Evolutionary conservation across 257 asterid species (phyloP), one percentile per base, ranked within the genome.

Genomic region (Plantago ovata): DNA sequence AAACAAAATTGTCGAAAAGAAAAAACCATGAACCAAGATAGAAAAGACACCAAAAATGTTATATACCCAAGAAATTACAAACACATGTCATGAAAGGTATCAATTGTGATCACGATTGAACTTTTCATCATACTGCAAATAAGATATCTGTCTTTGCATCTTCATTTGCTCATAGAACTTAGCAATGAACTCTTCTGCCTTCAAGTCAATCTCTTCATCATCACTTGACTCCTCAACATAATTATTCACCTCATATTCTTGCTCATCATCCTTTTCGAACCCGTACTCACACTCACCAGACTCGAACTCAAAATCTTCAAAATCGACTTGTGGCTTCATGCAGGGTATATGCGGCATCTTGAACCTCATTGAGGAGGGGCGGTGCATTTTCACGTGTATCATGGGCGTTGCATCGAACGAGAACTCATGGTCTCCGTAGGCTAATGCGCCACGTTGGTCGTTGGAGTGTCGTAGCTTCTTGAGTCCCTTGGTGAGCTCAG

Each of bases 101-200:
- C n/a, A n/a, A n/a, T n/a, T n/a, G n/a, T 44, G 10, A 0, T 9
- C 7, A 10, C 49, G 6, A 44, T n/a, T 47, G 53, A 47, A 10
- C 53, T 11, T 44, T 6, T 44, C 20, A 55, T 20, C 46, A 36
- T 33, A 38, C 3, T 19, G 48, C 10, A 54, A 53, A 43, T 15
- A 7, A 4, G 39, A 55, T 0, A 15, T 61, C 43, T 72, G 74
- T 10, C 64, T 61, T 45, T 77, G 74, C 21, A 38, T 24, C 74
- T 60, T 77, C 60, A 85, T 83, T 43, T 85, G 85, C 57, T 81
- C 67, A 50, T 89, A 79, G 52, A 89, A 85, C 56, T 67, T 75
- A 0, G 89, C 82, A 13, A 89, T 89, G 48, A 85, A 89, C 71
- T 79, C 53, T 68, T 85, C 96, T 13, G 96, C 96, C 76, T 74